Conservation (phyloP, 2,329 filamentous ascomycete species). For the Aspergillus piperis region DNA sequence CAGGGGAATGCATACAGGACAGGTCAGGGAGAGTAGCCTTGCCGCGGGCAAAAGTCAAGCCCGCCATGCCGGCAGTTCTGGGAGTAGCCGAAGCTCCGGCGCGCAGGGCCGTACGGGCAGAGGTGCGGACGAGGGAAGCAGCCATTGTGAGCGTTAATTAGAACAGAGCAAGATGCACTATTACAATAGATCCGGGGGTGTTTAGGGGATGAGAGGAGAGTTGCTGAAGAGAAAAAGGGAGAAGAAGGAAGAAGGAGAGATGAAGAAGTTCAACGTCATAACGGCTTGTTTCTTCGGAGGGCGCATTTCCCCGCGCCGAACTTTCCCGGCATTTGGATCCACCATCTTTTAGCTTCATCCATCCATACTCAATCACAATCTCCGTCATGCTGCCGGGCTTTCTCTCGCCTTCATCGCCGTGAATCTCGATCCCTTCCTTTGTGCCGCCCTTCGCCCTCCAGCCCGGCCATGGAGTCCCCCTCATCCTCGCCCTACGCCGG, state of each 20-base stretch:
- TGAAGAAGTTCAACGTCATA: constrained; percentile 25
- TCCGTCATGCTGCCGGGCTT: neutral
- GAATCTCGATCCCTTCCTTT: neutral
- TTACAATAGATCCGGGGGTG: constrained; percentile 12
- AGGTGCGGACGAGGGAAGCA: constrained; percentile 71
- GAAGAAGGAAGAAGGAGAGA: constrained; percentile 12
- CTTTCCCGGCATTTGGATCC: constrained; percentile 6
- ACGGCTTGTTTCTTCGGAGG: constrained; percentile 19
- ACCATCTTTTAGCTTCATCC: neutral
- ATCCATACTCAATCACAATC: neutral
- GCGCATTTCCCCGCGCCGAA: constrained; percentile 25
- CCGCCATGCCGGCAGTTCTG: constrained; percentile 64
- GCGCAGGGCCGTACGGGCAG: constrained; percentile 71
- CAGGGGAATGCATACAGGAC: constrained; percentile 58
- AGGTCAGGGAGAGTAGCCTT: constrained; percentile 95
- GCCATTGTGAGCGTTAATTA: constrained; percentile 60
- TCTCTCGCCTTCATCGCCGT: neutral
- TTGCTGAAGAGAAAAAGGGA: neutral
- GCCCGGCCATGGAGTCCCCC: constrained; percentile 35
- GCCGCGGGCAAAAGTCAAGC: constrained; percentile 75
- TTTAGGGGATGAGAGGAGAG: constrained; percentile 8
- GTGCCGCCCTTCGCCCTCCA: neutral
- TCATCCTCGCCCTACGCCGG: constrained; percentile 35
- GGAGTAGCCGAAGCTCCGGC: constrained; percentile 57
- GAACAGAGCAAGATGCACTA: constrained; percentile 9